phyloP scores from a whole-genome alignment of 2,329 filamentous ascomycete genomes.

The Ascochyta viciae-villosae region DNA sequence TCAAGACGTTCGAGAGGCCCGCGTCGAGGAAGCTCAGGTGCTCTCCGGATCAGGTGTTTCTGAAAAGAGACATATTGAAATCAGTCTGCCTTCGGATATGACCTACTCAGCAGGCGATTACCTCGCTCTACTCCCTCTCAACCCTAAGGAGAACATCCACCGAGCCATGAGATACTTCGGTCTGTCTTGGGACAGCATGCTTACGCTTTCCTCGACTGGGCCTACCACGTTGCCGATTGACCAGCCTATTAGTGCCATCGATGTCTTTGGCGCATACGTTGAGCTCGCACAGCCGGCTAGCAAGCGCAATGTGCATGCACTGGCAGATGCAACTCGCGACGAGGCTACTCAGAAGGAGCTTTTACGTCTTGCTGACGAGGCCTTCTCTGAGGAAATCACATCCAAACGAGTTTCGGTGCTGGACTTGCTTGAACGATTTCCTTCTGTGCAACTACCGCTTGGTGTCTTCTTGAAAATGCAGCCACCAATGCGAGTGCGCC shows the following conservation, averaged over 20 bases:
- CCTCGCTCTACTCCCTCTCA: constrained; percentile 74
- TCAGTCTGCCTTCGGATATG: constrained; percentile 56
- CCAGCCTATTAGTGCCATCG: constrained; percentile 65
- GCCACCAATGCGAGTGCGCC: constrained; percentile 78
- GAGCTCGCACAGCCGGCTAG: constrained; percentile 77
- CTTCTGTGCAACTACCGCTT: constrained; percentile 66
- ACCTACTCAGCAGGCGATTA: constrained; percentile 79
- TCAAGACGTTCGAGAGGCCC: constrained; percentile 48
- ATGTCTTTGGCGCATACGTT: constrained; percentile 73
- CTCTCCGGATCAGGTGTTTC: constrained; percentile 36
- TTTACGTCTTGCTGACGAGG: constrained; percentile 53
- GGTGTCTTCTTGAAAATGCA: constrained; percentile 73
- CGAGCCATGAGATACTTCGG: constrained; percentile 70
- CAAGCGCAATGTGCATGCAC: constrained; percentile 63
- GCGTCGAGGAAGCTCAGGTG: constrained; percentile 42
- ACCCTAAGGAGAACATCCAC: constrained; percentile 67
- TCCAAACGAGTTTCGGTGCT: constrained; percentile 69
- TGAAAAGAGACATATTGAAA: constrained; percentile 52
- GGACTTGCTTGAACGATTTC: constrained; percentile 72
- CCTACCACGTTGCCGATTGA: constrained; percentile 71
- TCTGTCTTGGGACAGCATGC: constrained; percentile 71
- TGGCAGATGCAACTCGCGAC: constrained; percentile 60
- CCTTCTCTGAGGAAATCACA: constrained; percentile 48
- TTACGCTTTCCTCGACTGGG: constrained; percentile 66
- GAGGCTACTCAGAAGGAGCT: constrained; percentile 59